These are phyloP conservation scores for Pythium rhizo-oryzae DNA, from an alignment of 352 stramenopile species.

Conservation along the genomic window DNA sequence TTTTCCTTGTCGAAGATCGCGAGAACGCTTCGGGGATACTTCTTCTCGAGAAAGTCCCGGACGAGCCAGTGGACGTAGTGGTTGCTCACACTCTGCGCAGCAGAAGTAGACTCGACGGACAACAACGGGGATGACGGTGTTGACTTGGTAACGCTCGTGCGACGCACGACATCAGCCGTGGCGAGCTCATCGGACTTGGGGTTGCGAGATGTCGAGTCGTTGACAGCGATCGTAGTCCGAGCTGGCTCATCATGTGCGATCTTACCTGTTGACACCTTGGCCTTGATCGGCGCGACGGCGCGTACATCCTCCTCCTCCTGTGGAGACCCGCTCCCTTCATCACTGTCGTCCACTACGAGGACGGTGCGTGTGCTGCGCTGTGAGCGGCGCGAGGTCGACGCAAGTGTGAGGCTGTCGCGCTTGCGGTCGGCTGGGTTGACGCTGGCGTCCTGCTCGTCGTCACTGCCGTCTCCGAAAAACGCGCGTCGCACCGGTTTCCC, in stretches of 20 bases:
- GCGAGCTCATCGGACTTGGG: slow-evolving; percentile 39
- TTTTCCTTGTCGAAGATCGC: slow-evolving; percentile 19
- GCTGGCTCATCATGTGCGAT: slow-evolving; percentile 6
- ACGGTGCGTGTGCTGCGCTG: slow-evolving; percentile 24
- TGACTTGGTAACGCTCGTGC: slow-evolving; percentile 3
- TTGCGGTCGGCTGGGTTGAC: not conserved
- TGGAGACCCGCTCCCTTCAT: slow-evolving; percentile 15
- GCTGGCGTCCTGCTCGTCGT: not conserved
- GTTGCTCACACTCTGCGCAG: not conserved
- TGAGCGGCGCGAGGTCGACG: slow-evolving; percentile 26
- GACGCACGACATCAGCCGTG: slow-evolving; percentile 29
- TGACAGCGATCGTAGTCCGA: slow-evolving; percentile 23
- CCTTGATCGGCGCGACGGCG: not conserved
- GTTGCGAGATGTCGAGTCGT: slow-evolving; percentile 25
- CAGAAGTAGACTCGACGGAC: not conserved
- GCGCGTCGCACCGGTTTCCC: slow-evolving; percentile 20
- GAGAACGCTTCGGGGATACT: slow-evolving; percentile 39
- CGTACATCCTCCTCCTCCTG: slow-evolving; percentile 1
- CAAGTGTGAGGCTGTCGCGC: slow-evolving; percentile 13
- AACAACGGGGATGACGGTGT: not conserved
- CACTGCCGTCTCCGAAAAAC: slow-evolving; percentile 34
- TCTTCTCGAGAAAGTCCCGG: slow-evolving; percentile 57
- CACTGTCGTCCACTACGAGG: slow-evolving; percentile 34
- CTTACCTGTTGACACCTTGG: not conserved
- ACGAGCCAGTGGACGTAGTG: slow-evolving; percentile 55